Percentiles rank a stretch among this genome's conserved stretches.
Evolutionary conservation across 1,139 yeast species (phyloP).

Genomic region (Tardiomyces blankii): DNA sequence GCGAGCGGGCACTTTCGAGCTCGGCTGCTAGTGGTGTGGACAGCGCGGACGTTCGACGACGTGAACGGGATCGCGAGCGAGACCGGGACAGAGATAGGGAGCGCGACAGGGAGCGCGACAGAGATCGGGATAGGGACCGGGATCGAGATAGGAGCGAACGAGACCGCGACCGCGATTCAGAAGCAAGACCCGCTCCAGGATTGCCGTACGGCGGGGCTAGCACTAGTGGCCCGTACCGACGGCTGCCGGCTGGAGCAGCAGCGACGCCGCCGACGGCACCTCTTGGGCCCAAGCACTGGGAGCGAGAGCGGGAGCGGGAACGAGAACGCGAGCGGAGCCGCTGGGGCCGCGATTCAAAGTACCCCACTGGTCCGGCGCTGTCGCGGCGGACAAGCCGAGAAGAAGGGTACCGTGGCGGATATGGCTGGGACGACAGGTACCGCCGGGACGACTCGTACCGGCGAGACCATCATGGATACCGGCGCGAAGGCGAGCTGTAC

Average conservation of each 20-base stretch:
- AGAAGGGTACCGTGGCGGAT: background rate
- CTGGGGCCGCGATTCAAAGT: constrained; percentile 1
- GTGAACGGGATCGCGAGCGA: constrained; percentile 10
- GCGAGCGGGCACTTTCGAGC: background rate
- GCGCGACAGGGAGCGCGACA: constrained; percentile 1
- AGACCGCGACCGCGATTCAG: constrained; percentile 7
- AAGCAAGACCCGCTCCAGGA: background rate
- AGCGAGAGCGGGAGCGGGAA: constrained; percentile 1
- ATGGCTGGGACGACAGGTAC: background rate
- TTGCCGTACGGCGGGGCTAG: background rate
- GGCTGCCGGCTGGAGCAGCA: background rate
- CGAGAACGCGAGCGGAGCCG: constrained; percentile 8
- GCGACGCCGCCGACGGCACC: background rate
- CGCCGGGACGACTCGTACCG: background rate
- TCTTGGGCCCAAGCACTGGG: constrained; percentile 2
- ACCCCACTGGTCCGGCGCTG: background rate
- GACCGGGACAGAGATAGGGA: constrained; percentile 10
- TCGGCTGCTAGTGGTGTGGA: constrained; percentile 1
- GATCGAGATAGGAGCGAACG: constrained; percentile 9
- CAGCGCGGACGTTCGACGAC: constrained; percentile 1
- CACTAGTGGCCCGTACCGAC: background rate
- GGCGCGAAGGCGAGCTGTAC: background rate
- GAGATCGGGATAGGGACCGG: no score
- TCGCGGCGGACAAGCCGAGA: background rate
- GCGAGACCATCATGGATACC: background rate